Conservation (phyloP, 306 rosid genomes). For the Fragaria ananassa region DNA sequence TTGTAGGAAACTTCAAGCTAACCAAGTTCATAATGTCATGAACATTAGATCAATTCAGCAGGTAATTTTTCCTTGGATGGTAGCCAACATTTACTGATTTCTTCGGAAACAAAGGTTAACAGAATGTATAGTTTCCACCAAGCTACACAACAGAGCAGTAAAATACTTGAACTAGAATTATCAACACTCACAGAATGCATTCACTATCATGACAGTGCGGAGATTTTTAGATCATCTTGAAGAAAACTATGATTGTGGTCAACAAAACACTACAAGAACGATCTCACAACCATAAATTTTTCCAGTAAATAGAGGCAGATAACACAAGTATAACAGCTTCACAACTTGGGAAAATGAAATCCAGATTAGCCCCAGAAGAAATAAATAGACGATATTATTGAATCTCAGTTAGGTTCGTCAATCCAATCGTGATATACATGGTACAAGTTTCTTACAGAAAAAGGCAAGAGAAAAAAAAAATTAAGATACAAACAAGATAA, state of each 20-base stretch:
- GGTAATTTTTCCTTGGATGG: not conserved
- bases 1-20: not conserved
- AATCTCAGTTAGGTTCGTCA: conserved; percentile 15
- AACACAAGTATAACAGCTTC: not conserved
- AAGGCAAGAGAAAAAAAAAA: conserved; percentile 16
- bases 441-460: conserved; percentile 21
- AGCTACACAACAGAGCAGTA: not conserved
- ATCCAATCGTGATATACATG: conserved; percentile 30
- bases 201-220: not conserved
- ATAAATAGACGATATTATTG: conserved; percentile 9
- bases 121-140: not conserved
- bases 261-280: not conserved
- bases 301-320: not conserved
- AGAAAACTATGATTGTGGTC: not conserved
- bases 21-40: not conserved
- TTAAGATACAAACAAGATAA: conserved; percentile 37
- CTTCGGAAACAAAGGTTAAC: not conserved
- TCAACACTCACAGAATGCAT: not conserved
- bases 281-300: not conserved
- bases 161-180: not conserved
- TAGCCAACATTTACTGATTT: not conserved
- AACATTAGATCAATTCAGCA: not conserved
- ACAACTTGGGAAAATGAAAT: not conserved
- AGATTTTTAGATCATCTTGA: not conserved
- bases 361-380: not conserved